Base-by-base conservation (phyloP, 1,139 yeast species). In the Geotrichum fermentans region DNA sequence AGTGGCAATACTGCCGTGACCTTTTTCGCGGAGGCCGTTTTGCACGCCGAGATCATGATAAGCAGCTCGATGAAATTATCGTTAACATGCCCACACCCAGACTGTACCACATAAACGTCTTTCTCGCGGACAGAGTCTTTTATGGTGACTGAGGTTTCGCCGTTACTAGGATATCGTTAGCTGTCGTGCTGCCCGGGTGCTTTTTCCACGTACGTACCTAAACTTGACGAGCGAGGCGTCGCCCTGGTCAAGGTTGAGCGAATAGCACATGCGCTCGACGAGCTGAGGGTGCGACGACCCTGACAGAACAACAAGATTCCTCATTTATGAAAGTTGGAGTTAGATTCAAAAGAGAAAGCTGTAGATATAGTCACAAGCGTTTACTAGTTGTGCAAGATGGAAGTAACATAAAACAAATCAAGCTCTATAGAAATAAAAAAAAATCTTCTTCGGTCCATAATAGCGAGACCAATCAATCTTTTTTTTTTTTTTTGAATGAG, bases 1-100 rank as follows among this genome's bases (percentile, higher is more conserved):
- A 88, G 74, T 4, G 99, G 98, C 67, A 92, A 73, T 33, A 94
- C 96, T 0, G 96, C 97, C 2, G 97, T 90, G 38, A 90, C 96
- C 56, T 95, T 77, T 54, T 80, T 82, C 13, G 98, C 97, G 57
- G 95, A 84, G 2, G 98, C 96, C 28, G 94, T 85, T 64, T 92
- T 92, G 68, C 97, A 90, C 4, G 98, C 98, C 16, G 95, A 83
- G 44, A 94, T 80, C 75, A 88, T 81, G 58, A 94, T 85, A 58
- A 92, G 70, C 47, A 94, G 73, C 68, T 94, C 97, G 65, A 94
- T 77, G 59, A 94, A 84, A 61, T 80, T 83, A 65, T 92, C 97
- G 65, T 94, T 94, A 41, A 90, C 96, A 60, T 84, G 81, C 11
- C 96, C 96, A 62, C 94, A 84, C 40, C 56, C 75, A 32, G 82